Evolutionary conservation across 2,329 filamentous ascomycete genomes (phyloP).

Genomic region (Colletotrichum echinochloae): DNA sequence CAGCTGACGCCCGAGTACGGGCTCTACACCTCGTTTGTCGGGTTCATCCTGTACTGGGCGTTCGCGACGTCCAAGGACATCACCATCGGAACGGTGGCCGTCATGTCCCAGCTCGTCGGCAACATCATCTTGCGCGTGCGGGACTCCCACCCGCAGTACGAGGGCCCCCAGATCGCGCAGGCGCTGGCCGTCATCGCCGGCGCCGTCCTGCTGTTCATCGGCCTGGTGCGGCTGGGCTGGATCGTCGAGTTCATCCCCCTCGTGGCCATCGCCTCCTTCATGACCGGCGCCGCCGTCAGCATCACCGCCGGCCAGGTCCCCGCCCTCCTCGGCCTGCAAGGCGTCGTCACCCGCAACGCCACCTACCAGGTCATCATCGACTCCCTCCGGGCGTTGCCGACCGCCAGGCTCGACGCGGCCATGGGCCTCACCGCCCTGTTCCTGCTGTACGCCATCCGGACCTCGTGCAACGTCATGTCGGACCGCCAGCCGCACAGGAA

Average conservation of each 20-base stretch:
- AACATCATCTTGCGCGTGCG: constrained; percentile 57
- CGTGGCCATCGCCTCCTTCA: constrained; percentile 62
- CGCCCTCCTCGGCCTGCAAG: constrained; percentile 55
- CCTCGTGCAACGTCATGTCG: constrained; percentile 71
- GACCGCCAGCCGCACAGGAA: constrained; percentile 73
- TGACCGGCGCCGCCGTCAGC: constrained; percentile 63
- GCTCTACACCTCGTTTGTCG: constrained; percentile 86
- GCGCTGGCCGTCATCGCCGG: constrained; percentile 60
- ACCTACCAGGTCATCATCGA: constrained; percentile 60
- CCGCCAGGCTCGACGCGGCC: constrained; percentile 73
- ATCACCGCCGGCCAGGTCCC: constrained; percentile 63
- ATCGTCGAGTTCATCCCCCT: constrained; percentile 65
- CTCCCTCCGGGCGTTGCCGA: constrained; percentile 53
- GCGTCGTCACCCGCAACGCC: constrained; percentile 58
- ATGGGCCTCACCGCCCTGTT: constrained; percentile 77
- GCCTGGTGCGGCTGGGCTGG: constrained; percentile 61
- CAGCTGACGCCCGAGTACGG: constrained; percentile 76
- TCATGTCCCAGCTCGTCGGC: constrained; percentile 64
- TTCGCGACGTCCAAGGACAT: constrained; percentile 90
- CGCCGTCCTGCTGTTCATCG: constrained; percentile 57
- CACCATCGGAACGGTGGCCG: constrained; percentile 72
- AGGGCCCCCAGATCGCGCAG: constrained; percentile 56
- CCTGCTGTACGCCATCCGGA: constrained; percentile 74
- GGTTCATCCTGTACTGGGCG: constrained; percentile 83
- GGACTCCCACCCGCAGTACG: constrained; percentile 49